Conservation (phyloP, 2,329 filamentous ascomycete genomes). For the Ophiognomonia clavigignenti-juglandacearum region DNA sequence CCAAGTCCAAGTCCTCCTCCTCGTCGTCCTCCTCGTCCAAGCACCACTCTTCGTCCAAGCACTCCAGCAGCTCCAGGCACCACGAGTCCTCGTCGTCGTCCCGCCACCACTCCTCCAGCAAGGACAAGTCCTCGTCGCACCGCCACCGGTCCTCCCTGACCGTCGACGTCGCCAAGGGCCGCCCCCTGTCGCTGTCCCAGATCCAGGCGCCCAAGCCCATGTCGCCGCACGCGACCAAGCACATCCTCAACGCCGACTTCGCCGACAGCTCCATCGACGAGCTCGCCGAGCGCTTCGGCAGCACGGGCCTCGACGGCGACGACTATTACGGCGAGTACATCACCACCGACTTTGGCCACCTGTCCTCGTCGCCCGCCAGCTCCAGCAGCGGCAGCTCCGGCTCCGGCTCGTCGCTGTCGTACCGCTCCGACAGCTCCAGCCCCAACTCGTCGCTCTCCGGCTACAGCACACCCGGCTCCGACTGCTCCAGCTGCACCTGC, state of each 20-base stretch:
- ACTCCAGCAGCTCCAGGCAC: slow-evolving; percentile 35
- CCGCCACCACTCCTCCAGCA: slow-evolving; percentile 31
- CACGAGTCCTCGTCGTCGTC: slow-evolving; percentile 36
- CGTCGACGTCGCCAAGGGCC: slow-evolving; percentile 77
- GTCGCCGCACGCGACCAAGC: slow-evolving; percentile 79
- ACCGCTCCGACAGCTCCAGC: slow-evolving; percentile 69
- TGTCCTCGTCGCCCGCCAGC: slow-evolving; percentile 54
- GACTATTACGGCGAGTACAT: slow-evolving; percentile 53
- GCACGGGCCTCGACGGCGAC: slow-evolving; percentile 52
- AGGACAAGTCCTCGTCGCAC: slow-evolving; percentile 30
- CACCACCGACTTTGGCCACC: slow-evolving; percentile 47
- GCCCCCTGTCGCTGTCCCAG: slow-evolving; percentile 79
- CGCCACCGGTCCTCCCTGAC: slow-evolving; percentile 44
- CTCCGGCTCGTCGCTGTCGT: slow-evolving; percentile 62
- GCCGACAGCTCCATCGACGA: slow-evolving; percentile 70
- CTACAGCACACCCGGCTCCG: slow-evolving; percentile 74
- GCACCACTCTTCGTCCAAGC: too few species aligned
- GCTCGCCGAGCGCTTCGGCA: slow-evolving; percentile 69
- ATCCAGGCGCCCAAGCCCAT: slow-evolving; percentile 89
- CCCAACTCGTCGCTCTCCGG: slow-evolving; percentile 70
- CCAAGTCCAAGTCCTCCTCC: slow-evolving; percentile 37
- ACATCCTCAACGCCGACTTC: slow-evolving; percentile 81
- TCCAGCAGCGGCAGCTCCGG: slow-evolving; percentile 41
- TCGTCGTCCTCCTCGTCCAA: slow-evolving; percentile 39
- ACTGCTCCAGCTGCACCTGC: slow-evolving; percentile 79